Evolutionary conservation across 768 basidiomycete species (phyloP).

Genomic region (Tulasnella sp.): DNA sequence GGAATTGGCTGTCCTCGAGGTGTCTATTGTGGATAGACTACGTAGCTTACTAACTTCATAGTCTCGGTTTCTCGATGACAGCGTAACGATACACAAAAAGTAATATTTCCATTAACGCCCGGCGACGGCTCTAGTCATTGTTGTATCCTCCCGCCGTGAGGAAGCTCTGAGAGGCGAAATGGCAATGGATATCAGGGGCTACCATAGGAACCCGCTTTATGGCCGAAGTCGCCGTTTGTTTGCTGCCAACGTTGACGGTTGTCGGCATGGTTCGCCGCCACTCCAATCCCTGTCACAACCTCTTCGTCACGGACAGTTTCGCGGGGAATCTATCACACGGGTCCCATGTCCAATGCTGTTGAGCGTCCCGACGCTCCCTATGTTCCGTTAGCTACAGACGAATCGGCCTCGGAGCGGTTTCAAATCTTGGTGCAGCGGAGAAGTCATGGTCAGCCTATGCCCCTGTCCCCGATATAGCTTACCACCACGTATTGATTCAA

Average conservation of each 20-base stretch:
- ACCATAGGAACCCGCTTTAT: background rate
- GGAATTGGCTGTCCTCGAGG: background rate
- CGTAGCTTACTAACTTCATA: too few species aligned
- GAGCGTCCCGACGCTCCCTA: background rate
- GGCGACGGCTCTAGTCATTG: slow-evolving; percentile 7
- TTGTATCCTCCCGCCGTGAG: slow-evolving; percentile 10
- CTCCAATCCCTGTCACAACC: background rate
- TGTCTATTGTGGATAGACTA: slow-evolving; percentile 6
- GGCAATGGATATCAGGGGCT: background rate
- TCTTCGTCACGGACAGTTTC: background rate
- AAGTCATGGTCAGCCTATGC: background rate
- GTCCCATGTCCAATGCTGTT: background rate
- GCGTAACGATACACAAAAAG: too few species aligned
- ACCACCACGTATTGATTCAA: background rate
- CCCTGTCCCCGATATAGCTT: background rate
- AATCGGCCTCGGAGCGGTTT: background rate
- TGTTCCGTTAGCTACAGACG: background rate
- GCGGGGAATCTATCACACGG: background rate
- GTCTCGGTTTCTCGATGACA: too few species aligned
- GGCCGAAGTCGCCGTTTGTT: background rate
- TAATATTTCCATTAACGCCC: too few species aligned
- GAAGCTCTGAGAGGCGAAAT: background rate
- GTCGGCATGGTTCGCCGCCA: background rate
- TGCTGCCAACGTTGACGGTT: background rate
- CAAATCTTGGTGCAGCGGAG: background rate